Evolutionary conservation across 2,329 filamentous ascomycete species (phyloP), one percentile per base, ranked within the genome.

Genomic region (Amylocarpus encephaloides): DNA sequence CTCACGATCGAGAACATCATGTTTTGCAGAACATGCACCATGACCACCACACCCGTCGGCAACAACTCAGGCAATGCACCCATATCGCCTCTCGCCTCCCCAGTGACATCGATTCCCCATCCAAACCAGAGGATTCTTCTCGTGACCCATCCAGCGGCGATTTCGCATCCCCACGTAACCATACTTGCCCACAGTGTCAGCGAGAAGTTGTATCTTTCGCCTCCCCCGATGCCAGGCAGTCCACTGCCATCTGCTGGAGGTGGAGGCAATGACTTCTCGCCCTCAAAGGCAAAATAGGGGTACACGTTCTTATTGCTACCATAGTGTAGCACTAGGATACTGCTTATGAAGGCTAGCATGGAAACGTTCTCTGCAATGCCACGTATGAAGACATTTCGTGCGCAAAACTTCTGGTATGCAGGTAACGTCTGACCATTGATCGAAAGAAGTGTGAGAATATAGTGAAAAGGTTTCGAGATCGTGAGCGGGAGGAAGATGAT

Each of bases 1-100:
- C 82, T 74, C 33, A 85, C 78, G 60, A 86, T 85, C 41, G 79
- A 82, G 68, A 86, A 85, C 49, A 86, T 67, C 82, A 86, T 86
- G 64, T 85, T 86, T 68, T 86, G 82, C 66, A 85, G 63, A 45
- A 85, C 82, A 60, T 86, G 82, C 64, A 85, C 69, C 70, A 80
- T 80, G 18, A 85, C 82, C 18, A 78, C 79, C 16, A 83, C 78
- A 48, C 78, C 79, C 2, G 82, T 83, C 15, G 82, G 82, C 60
- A 86, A 66, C 60, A 86, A 66, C 69, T 85, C 82, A 2, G 82
- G 82, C 79, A 82, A 85, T 49, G 80, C 77, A 6, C 75, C 76
- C 57, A 86, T 69, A 66, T 86, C 82, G 53, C 78, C 69, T 67
- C 78, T 80, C 22, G 80, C 82, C 68, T 86, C 82, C 36, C 78